Percentiles rank a stretch among this genome's conserved stretches.
Evolutionary conservation across 2,329 filamentous ascomycete genomes (phyloP).

Genomic region (Curvularia hawaiiensis): DNA sequence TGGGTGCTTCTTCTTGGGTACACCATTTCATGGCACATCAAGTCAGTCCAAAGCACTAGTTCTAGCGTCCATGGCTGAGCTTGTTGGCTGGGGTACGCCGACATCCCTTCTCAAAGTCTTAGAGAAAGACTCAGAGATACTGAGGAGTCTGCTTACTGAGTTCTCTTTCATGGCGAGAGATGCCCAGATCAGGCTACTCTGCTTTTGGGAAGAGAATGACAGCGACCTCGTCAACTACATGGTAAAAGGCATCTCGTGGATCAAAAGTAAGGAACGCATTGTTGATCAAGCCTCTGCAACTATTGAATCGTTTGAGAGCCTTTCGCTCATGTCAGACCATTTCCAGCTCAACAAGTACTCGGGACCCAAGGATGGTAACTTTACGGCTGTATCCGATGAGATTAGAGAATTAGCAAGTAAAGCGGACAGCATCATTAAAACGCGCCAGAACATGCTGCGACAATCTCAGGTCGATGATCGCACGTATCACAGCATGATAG

Average conservation of each 20-base stretch:
- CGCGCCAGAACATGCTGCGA: constrained; percentile 25
- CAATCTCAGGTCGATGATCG: constrained; percentile 25
- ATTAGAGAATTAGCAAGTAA: constrained; percentile 27
- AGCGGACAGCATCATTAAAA: constrained; percentile 29
- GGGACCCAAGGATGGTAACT: constrained; percentile 35
- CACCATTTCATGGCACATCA: constrained; percentile 26
- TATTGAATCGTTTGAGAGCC: constrained; percentile 27
- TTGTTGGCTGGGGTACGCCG: constrained; percentile 21
- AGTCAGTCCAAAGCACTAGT: constrained; percentile 26
- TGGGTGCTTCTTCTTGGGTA: constrained; percentile 30
- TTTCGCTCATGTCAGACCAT: constrained; percentile 35
- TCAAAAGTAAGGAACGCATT: constrained; percentile 31
- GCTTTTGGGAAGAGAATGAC: constrained; percentile 29
- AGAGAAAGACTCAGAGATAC: constrained; percentile 24
- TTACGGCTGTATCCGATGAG: constrained; percentile 31
- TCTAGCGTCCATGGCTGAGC: constrained; percentile 26
- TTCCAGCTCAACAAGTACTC: constrained; percentile 40
- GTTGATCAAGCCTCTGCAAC: constrained; percentile 37
- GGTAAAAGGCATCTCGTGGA: constrained; percentile 17
- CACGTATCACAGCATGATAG: constrained; percentile 24
- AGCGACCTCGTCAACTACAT: constrained; percentile 24
- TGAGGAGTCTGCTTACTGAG: constrained; percentile 22
- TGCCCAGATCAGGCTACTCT: constrained; percentile 27
- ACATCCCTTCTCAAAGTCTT: constrained; percentile 24
- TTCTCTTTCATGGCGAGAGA: constrained; percentile 24